phyloP scores from a whole-genome alignment of 202 grass and related monocot genomes.

The Miscanthus sacchariflorus region DNA sequence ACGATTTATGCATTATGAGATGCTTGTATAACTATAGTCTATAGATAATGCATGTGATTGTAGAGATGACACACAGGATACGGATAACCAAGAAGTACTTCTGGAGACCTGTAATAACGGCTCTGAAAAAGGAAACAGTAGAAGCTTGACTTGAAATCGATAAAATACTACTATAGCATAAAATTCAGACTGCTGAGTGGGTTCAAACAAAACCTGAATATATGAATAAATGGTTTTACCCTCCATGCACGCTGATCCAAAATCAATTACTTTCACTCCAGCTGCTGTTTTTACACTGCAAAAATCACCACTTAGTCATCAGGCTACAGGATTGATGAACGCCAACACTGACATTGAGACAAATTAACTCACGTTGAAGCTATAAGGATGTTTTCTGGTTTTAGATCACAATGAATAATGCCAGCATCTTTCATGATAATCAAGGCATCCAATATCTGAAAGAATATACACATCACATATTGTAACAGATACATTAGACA shows the following conservation, averaged over 20 bases:
- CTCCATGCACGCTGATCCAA: constrained; percentile 97
- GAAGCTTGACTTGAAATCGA: constrained; percentile 52
- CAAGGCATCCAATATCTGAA: constrained; percentile 94
- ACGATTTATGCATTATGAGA: constrained; percentile 31
- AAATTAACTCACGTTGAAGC: constrained; percentile 70
- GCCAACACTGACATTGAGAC: constrained; percentile 30
- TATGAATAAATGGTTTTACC: constrained; percentile 96
- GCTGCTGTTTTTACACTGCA: constrained; percentile 84
- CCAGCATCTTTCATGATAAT: constrained; percentile 97
- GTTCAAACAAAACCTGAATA: constrained; percentile 83
- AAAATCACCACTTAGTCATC: constrained; percentile 41
- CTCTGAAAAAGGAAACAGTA: constrained; percentile 82
- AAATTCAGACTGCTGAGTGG: constrained; percentile 38
- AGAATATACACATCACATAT: constrained; percentile 36
- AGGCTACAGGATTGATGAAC: constrained; percentile 42
- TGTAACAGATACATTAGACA: constrained; percentile 42
- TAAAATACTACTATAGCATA: constrained; percentile 37
- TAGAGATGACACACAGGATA: constrained; percentile 71
- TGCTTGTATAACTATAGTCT: constrained; percentile 18
- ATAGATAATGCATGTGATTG: constrained; percentile 28
- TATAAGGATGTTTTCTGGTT: constrained; percentile 99
- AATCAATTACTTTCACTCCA: constrained; percentile 99
- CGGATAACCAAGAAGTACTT: constrained; percentile 99
- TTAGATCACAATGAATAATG: constrained; percentile 99
- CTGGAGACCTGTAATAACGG: constrained; percentile 97